Evolutionary conservation across 495 filamentous ascomycete genomes (phyloP).

Genomic region (Penicillium cosmopolitanum): DNA sequence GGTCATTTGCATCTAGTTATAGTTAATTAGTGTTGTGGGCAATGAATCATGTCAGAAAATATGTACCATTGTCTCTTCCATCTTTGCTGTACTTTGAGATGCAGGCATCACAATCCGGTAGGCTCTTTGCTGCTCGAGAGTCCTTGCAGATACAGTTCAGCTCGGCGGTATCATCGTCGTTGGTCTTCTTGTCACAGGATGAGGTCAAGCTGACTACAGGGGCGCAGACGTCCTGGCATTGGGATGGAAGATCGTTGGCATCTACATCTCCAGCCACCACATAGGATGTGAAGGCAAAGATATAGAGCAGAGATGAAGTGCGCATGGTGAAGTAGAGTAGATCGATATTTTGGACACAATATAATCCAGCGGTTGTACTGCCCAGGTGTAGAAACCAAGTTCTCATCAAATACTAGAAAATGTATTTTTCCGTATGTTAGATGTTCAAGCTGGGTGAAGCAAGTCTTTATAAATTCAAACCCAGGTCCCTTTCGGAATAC

Average conservation of each 20-base stretch:
- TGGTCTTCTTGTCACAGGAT: constrained; percentile 12
- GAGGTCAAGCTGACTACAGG: constrained; percentile 12
- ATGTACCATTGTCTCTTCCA: constrained; percentile 14
- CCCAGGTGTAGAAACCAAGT: too few species aligned
- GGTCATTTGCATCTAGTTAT: constrained; percentile 17
- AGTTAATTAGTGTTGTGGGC: not conserved
- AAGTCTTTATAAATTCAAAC: not conserved
- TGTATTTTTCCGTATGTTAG: not conserved
- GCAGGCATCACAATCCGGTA: constrained; percentile 13
- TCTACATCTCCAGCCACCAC: constrained; percentile 11
- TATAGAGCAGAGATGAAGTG: not conserved
- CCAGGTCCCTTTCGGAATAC: not conserved
- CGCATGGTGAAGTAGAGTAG: not conserved
- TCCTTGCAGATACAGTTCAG: constrained; percentile 13
- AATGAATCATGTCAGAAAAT: not conserved
- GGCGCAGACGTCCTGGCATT: constrained; percentile 14
- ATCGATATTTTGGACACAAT: not conserved
- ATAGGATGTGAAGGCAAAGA: constrained; percentile 4
- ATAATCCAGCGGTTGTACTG: not conserved
- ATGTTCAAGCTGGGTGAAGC: not conserved
- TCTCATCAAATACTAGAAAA: too few species aligned
- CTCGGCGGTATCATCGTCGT: constrained; percentile 11
- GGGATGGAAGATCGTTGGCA: constrained; percentile 10
- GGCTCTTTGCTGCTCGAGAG: constrained; percentile 3
- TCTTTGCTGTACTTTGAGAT: constrained; percentile 16